phyloP scores from a whole-genome alignment of 192 early-diverging fungal genomes.

The Linderina pennispora region DNA sequence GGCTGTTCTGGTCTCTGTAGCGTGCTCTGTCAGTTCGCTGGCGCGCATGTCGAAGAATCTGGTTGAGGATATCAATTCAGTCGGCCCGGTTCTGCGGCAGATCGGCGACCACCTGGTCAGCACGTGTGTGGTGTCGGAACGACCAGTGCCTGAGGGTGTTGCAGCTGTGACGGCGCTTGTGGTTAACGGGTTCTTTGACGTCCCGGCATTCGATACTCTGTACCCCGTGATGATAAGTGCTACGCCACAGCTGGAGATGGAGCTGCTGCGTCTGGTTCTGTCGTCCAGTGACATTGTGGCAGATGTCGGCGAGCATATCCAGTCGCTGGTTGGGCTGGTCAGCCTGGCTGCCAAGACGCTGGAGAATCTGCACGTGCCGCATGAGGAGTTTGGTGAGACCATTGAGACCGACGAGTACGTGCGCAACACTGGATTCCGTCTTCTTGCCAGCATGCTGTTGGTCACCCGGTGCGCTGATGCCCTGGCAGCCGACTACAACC shows the following conservation, averaged over 20 bases:
- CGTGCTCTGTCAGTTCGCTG: slow-evolving; percentile 6
- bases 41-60: background rate
- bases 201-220: slow-evolving; percentile 6
- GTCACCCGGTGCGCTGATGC: slow-evolving; percentile 11
- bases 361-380: slow-evolving; percentile 7
- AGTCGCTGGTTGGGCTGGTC: slow-evolving; percentile 12
- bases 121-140: slow-evolving; percentile 17
- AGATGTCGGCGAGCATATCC: slow-evolving; percentile 1
- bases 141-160: slow-evolving; percentile 20
- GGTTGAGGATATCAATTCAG: background rate
- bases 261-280: slow-evolving; percentile 17
- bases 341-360: slow-evolving; percentile 10
- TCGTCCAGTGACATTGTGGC: background rate
- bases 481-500: slow-evolving; percentile 4
- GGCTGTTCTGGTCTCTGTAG: slow-evolving; percentile 6
- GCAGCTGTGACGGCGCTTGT: slow-evolving; percentile 12
- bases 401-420: slow-evolving; percentile 19
- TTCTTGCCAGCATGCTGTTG: slow-evolving; percentile 20
- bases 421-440: slow-evolving; percentile 16
- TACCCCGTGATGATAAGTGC: slow-evolving; percentile 21
- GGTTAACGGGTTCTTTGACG: slow-evolving; percentile 2
- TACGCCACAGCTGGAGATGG: slow-evolving; percentile 7
- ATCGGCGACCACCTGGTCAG: slow-evolving; percentile 16
- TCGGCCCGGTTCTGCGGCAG: slow-evolving; percentile 17
- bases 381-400: slow-evolving; percentile 9